Percentiles rank a stretch among this genome's conserved stretches.
phyloP scores from a whole-genome alignment of 2,329 filamentous ascomycete genomes.

The Fusarium sp. region DNA sequence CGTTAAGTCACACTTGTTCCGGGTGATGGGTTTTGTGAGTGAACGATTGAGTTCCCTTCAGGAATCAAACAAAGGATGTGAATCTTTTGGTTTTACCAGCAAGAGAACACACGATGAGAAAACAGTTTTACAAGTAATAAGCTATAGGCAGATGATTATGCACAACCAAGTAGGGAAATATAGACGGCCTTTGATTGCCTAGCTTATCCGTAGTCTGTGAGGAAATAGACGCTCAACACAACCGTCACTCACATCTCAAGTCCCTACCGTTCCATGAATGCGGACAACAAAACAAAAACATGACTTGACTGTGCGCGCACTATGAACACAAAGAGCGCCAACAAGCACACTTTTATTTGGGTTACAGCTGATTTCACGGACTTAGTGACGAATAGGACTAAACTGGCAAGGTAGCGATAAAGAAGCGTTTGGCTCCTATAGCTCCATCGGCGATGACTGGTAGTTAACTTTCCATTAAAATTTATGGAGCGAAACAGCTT shows the following conservation, averaged over 20 bases:
- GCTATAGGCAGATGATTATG: background rate
- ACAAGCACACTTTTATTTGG: background rate
- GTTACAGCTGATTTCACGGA: background rate
- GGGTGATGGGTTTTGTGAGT: background rate
- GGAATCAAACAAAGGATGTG: background rate
- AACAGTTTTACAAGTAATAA: background rate
- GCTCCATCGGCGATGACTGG: background rate
- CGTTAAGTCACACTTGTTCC: background rate
- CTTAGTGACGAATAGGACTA: background rate
- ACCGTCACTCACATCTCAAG: background rate
- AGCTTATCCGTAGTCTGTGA: background rate
- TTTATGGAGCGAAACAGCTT: background rate
- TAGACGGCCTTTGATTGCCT: background rate
- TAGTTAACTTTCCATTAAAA: background rate
- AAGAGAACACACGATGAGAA: background rate
- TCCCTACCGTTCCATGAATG: background rate
- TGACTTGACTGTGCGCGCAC: background rate
- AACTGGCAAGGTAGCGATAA: background rate
- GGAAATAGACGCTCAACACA: background rate
- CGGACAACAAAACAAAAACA: too few species aligned
- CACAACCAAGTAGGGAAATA: too few species aligned
- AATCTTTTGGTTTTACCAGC: background rate
- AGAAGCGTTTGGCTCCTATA: background rate
- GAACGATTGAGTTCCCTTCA: background rate
- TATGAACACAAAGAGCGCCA: background rate